Evolutionary conservation across 164 flowering plant species (phyloP).

Genomic region (Vitis rotundifolia): DNA sequence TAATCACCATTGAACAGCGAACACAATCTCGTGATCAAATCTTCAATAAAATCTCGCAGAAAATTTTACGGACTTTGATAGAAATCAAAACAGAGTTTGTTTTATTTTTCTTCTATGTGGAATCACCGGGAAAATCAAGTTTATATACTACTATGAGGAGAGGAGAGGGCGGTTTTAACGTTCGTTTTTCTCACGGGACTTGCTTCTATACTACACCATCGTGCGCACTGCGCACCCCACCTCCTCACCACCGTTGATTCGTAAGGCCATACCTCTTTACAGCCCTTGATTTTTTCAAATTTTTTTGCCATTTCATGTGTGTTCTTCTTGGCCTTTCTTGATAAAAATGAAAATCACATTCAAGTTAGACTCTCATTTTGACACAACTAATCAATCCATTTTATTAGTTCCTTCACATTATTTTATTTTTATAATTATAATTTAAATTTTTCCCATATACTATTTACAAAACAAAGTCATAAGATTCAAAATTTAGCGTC

Average conservation of each 20-base stretch:
- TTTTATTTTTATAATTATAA: too few relatives aligned
- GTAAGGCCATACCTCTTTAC: too few relatives aligned
- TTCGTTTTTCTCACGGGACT: constrained; percentile 15
- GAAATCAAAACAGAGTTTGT: not conserved
- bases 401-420: too few relatives aligned
- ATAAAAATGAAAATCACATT: too few relatives aligned
- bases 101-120: not conserved
- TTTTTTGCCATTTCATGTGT: not conserved
- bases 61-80: not conserved
- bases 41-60: too few relatives aligned
- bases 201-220: constrained; percentile 12
- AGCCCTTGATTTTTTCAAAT: not conserved
- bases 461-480: too few relatives aligned
- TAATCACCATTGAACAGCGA: constrained; percentile 30
- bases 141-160: constrained; percentile 14
- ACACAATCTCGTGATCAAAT: too few relatives aligned
- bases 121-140: constrained; percentile 34
- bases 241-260: too few relatives aligned
- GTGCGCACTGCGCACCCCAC: not conserved
- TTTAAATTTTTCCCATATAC: too few relatives aligned
- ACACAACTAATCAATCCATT: too few relatives aligned
- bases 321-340: not conserved
- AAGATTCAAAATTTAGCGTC: too few relatives aligned
- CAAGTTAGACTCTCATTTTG: too few relatives aligned
- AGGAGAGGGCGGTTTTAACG: constrained; percentile 36